Evolutionary conservation across 192 early-diverging fungal genomes (phyloP), one percentile per base, ranked within the genome.

Genomic region (Rhizoclosmatium globosum): DNA sequence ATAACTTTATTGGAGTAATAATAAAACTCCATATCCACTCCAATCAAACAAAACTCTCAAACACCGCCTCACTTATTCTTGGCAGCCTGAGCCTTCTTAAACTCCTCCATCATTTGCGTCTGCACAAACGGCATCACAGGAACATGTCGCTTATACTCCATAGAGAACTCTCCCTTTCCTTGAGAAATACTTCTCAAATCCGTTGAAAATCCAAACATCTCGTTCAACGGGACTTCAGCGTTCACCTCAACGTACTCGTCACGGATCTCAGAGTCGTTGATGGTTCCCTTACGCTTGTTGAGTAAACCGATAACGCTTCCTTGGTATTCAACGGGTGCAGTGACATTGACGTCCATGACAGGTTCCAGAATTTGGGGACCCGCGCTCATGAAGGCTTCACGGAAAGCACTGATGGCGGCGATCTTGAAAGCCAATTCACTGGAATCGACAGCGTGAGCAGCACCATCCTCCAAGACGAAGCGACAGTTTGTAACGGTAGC

Each of bases 131-230:
- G 86, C 23, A 70, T 44, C 17, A 88, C 96, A 43, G 93, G 89
- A 53, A 88, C 85, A 83, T 98, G 96, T 53, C 88, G 83, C 87
- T 95, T 93, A 88, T 98, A 97, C 86, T 95, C 95, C 97, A 99
- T 99, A 42, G 93, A 89, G 85, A 97, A 99, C 89, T 99, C 97
- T 45, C 97, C 97, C 91, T 98, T 99, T 68, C 97, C 97, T 86
- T 97, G 92, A 31, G 57, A 73, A 73, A 73, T 47, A 47, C 93
- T 93, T 72, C 97, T 90, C 81, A 99, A 88, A 83, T 99, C 97
- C 17, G 95, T 95, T 61, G 96, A 95, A 83, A 97, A 97, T 23
- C 96, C 96, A 93, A 99, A 99, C 97, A 99, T 99, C 71, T 95
- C 94, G 85, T 99, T 99, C 76, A 99, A 84, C 3, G 96, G 94